phyloP scores from a whole-genome alignment of 225 moss, liverwort and hornwort genomes.

The Ulota crispa region DNA sequence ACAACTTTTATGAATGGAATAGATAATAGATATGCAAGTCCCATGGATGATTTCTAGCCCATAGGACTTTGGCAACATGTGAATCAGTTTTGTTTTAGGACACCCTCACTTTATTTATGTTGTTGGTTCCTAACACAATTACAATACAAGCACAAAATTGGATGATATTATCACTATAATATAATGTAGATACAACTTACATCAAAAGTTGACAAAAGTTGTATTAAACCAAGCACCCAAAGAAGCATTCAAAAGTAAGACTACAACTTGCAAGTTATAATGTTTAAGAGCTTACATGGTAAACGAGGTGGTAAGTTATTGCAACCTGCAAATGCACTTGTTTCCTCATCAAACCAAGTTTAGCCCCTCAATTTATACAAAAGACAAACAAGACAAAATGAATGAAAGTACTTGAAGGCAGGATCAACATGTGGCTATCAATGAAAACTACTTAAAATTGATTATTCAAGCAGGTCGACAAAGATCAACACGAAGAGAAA shows the following conservation, averaged over 20 bases:
- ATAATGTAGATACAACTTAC: no score
- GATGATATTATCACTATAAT: background rate
- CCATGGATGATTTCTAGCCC: background rate
- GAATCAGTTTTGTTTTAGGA: background rate
- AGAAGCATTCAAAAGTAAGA: background rate
- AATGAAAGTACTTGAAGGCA: no score
- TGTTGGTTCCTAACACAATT: background rate
- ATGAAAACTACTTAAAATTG: background rate
- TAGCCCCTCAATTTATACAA: background rate
- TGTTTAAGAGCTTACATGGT: background rate
- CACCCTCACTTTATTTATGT: background rate
- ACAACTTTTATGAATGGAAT: background rate
- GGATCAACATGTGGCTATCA: background rate
- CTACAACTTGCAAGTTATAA: background rate
- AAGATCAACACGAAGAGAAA: background rate
- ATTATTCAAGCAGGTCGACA: background rate
- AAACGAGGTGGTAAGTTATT: background rate
- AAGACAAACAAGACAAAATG: background rate
- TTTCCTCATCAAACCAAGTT: background rate
- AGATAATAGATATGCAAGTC: background rate
- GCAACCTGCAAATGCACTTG: background rate
- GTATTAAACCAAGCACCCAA: background rate
- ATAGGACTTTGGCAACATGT: background rate
- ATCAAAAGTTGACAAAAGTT: background rate
- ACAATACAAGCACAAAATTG: background rate